Percentiles rank a stretch among this genome's conserved stretches.
Conservation (phyloP, 176 grass and related monocot genomes). For the Alloteropsis semialata region DNA sequence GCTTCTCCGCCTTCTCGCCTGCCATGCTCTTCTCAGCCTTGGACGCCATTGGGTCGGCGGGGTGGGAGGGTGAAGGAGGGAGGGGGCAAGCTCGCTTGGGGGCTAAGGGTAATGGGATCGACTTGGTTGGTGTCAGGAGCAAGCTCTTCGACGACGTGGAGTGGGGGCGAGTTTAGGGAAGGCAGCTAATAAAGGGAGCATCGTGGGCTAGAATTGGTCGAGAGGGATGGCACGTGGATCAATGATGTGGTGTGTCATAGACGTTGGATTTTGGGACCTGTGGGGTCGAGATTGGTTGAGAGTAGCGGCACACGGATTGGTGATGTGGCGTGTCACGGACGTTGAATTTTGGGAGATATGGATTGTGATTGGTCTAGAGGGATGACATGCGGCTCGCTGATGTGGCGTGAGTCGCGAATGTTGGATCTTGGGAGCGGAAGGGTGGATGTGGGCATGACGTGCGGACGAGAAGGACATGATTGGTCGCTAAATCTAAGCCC, state of each 20-base stretch:
- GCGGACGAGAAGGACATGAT: too few species aligned
- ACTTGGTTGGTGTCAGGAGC: background rate
- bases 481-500: too few species aligned
- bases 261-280: too few species aligned
- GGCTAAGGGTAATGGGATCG: background rate
- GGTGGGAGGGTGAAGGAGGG: too few species aligned
- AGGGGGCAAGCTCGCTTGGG: background rate
- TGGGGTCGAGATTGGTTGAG: too few species aligned
- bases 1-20: constrained; percentile 67
- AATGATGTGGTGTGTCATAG: too few species aligned
- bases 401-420: background rate
- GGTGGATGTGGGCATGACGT: too few species aligned
- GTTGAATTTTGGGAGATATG: too few species aligned
- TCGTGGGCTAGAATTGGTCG: constrained; percentile 18
- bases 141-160: background rate
- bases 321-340: too few species aligned
- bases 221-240: background rate
- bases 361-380: too few species aligned
- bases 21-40: constrained; percentile 49
- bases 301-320: too few species aligned
- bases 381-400: too few species aligned
- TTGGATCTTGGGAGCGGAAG: background rate
- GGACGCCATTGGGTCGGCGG: constrained; percentile 27
- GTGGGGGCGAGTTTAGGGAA: background rate
- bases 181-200: background rate